These are phyloP conservation scores for Vitis riparia DNA, from an alignment of 164 flowering plant species.

Conservation along the genomic window DNA sequence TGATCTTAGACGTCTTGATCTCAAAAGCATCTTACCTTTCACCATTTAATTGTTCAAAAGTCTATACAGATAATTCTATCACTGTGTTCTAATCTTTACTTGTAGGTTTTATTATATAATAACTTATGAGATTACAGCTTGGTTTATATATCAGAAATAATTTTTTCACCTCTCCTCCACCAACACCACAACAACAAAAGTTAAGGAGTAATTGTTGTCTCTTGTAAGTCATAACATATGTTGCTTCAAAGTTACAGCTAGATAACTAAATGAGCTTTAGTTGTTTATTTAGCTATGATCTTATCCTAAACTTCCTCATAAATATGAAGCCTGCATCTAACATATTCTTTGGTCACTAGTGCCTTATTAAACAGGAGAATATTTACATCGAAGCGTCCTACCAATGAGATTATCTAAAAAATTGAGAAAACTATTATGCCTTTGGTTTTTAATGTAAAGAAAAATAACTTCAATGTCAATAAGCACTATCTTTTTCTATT, in stretches of 20 bases:
- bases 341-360: slow-evolving; percentile 39
- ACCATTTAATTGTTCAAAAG: background rate
- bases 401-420: slow-evolving; percentile 81
- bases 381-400: slow-evolving; percentile 85
- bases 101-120: background rate
- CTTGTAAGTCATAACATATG: background rate
- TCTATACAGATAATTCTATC: background rate
- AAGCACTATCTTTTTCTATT: background rate
- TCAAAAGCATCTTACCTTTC: background rate
- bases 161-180: background rate
- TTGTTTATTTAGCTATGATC: background rate
- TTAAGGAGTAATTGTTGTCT: background rate
- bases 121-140: background rate
- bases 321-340: slow-evolving; percentile 4
- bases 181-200: background rate
- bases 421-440: slow-evolving; percentile 88
- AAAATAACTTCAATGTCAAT: slow-evolving; percentile 80
- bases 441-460: slow-evolving; percentile 91
- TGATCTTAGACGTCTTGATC: background rate
- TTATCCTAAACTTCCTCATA: background rate
- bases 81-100: background rate
- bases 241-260: background rate
- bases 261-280: background rate
- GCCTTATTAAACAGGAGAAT: slow-evolving; percentile 84
- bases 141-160: background rate